phyloP scores from a whole-genome alignment of 1,284 basidiomycete genomes.

The Leccinum ponderosum region DNA sequence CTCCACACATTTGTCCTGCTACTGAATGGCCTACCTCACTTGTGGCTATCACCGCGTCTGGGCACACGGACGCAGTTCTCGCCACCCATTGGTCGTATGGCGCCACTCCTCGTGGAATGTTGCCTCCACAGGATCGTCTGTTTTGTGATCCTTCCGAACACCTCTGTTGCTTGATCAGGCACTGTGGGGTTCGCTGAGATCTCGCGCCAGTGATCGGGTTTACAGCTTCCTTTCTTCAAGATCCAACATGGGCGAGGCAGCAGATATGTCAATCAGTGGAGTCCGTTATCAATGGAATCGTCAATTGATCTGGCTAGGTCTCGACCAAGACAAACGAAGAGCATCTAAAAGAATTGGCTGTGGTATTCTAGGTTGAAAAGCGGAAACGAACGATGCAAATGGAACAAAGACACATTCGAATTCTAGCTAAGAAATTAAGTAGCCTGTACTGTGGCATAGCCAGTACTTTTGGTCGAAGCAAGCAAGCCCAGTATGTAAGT shows the following conservation, averaged over 20 bases:
- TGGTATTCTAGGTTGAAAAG: conserved; percentile 12
- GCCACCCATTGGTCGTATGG: not conserved
- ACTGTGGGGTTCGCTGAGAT: conserved; percentile 29
- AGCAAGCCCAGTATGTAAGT: conserved; percentile 10
- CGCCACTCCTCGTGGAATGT: conserved; percentile 22
- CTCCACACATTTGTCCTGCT: conserved; percentile 19
- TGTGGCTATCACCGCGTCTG: not conserved
- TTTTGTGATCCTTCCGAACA: conserved; percentile 12
- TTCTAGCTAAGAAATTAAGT: conserved; percentile 16
- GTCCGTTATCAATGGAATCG: conserved; percentile 7
- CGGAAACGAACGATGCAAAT: conserved; percentile 17
- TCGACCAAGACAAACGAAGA: conserved; percentile 3
- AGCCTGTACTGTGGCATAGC: conserved; percentile 17
- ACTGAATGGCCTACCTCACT: not conserved
- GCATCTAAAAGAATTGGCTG: conserved; percentile 6
- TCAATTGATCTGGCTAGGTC: conserved; percentile 15
- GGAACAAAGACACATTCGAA: conserved; percentile 4
- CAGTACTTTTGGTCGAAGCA: conserved; percentile 24
- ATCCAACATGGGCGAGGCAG: not conserved
- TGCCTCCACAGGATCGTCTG: conserved; percentile 8
- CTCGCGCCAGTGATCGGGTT: conserved; percentile 18
- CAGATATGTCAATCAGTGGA: conserved; percentile 1
- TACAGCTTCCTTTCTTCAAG: not conserved
- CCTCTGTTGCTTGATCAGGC: conserved; percentile 8
- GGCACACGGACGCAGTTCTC: conserved; percentile 1